These are phyloP conservation scores for Torrubiellomyces zombiae DNA, from an alignment of 2,329 filamentous ascomycete species.

Conservation along the genomic window DNA sequence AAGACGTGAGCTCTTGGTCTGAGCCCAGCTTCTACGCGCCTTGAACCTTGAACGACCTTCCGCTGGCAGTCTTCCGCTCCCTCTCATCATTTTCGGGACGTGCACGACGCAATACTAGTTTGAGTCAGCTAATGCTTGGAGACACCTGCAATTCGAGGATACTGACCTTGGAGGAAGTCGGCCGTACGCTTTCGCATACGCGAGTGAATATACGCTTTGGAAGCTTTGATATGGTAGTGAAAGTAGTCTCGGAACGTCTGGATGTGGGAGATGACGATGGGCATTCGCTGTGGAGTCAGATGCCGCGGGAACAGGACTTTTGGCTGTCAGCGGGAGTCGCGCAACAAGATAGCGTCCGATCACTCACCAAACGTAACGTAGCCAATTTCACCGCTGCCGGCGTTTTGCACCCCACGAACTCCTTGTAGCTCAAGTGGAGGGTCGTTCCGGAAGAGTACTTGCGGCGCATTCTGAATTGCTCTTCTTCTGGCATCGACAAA, in stretches of 20 bases:
- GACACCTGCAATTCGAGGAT: too few relatives aligned
- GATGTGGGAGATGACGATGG: slow-evolving; percentile 95
- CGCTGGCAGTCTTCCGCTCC: slow-evolving; percentile 95
- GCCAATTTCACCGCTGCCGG: slow-evolving; percentile 71
- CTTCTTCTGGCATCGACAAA: slow-evolving; percentile 92
- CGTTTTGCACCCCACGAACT: slow-evolving; percentile 64
- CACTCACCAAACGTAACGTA: slow-evolving; percentile 89
- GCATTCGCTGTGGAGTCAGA: slow-evolving; percentile 74
- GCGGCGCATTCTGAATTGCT: slow-evolving; percentile 94
- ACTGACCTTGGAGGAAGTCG: slow-evolving; percentile 87
- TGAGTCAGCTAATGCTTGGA: too few relatives aligned
- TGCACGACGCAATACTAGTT: slow-evolving; percentile 77
- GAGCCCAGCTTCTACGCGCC: slow-evolving; percentile 12
- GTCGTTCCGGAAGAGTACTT: slow-evolving; percentile 92
- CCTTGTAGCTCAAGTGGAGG: slow-evolving; percentile 81
- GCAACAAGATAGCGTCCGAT: not conserved
- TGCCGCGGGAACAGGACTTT: slow-evolving; percentile 90
- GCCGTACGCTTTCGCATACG: slow-evolving; percentile 95
- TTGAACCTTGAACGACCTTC: slow-evolving; percentile 65
- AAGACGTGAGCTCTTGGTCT: too few relatives aligned
- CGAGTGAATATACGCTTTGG: slow-evolving; percentile 97
- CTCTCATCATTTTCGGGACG: slow-evolving; percentile 92
- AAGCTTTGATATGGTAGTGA: slow-evolving; percentile 99
- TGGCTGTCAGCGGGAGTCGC: slow-evolving; percentile 7
- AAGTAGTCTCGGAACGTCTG: slow-evolving; percentile 99